A percentile compares a stretch with the other conserved stretches of the same genome.
phyloP scores from a whole-genome alignment of 768 basidiomycete genomes.

The Boletus speciosus region DNA sequence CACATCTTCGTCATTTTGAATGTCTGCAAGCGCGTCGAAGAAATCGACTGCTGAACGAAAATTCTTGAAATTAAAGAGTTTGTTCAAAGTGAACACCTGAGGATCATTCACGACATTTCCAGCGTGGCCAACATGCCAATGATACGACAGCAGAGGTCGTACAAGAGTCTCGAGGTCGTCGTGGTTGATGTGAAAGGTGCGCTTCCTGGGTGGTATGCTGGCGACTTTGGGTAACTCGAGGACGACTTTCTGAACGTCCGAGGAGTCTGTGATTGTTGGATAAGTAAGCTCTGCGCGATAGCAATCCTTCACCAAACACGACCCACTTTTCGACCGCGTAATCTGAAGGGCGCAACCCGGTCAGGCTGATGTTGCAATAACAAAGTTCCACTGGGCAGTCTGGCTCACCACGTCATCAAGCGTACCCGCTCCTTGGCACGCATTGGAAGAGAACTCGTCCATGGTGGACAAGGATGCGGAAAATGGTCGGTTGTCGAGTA shows the following conservation, averaged over 20 bases:
- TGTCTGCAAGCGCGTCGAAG: constrained; percentile 24
- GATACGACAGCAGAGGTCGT: constrained; percentile 34
- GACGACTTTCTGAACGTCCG: constrained; percentile 12
- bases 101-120: constrained; percentile 2
- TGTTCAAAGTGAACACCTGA: constrained; percentile 24
- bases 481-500: background rate
- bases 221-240: constrained; percentile 25
- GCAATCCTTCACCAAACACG: background rate
- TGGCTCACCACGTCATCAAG: constrained; percentile 23
- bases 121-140: constrained; percentile 26
- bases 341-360: constrained; percentile 8
- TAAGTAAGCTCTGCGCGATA: background rate
- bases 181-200: constrained; percentile 34
- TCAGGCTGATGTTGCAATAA: background rate
- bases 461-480: constrained; percentile 6
- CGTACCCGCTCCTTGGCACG: background rate
- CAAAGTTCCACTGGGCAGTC: background rate
- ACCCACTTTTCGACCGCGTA: constrained; percentile 20
- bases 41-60: constrained; percentile 26
- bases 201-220: constrained; percentile 26
- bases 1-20: constrained; percentile 33
- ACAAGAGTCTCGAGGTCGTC: constrained; percentile 34
- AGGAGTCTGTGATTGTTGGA: constrained; percentile 13
- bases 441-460: background rate
- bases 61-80: constrained; percentile 26